phyloP scores from a whole-genome alignment of 202 grass and related monocot species.

The Schoenoplectus tabernaemontani region DNA sequence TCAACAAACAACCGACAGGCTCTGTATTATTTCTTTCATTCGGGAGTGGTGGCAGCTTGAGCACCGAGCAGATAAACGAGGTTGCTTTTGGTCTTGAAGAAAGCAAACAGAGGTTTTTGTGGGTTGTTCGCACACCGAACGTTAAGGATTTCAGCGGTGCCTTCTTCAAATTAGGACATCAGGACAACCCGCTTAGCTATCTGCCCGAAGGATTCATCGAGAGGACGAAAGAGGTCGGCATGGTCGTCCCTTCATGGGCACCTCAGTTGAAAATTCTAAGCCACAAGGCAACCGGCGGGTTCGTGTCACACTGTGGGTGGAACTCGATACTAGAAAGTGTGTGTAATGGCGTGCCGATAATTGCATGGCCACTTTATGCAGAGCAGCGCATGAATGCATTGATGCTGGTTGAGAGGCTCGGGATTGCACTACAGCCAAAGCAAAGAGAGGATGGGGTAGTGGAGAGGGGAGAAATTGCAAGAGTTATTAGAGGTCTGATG shows the following conservation, averaged over 20 bases:
- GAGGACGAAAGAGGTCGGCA: slow-evolving; percentile 19
- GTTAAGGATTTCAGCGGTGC: neutral
- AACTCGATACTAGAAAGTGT: slow-evolving; percentile 39
- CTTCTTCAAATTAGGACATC: slow-evolving; percentile 11
- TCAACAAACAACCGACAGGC: slow-evolving; percentile 33
- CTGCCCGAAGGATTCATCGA: slow-evolving; percentile 37
- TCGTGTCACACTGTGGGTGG: slow-evolving; percentile 52
- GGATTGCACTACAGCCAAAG: neutral
- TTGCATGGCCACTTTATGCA: slow-evolving; percentile 28
- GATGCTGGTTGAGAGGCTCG: slow-evolving; percentile 17
- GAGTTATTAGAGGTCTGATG: neutral
- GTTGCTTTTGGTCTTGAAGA: slow-evolving; percentile 50
- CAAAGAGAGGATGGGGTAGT: slow-evolving; percentile 2
- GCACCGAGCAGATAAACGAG: slow-evolving; percentile 35
- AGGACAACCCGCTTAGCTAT: neutral
- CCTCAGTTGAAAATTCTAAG: slow-evolving; percentile 41
- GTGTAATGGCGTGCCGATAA: slow-evolving; percentile 27
- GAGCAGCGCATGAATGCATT: slow-evolving; percentile 25
- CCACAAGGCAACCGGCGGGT: slow-evolving; percentile 28
- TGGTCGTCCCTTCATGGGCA: slow-evolving; percentile 25
- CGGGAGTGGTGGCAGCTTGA: slow-evolving; percentile 49
- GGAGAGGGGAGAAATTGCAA: slow-evolving; percentile 14
- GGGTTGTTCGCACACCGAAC: slow-evolving; percentile 38
- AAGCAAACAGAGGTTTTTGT: slow-evolving; percentile 47
- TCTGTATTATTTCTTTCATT: slow-evolving; percentile 49